Base-by-base conservation (phyloP, 352 stramenopile genomes). In the Globisporangium mamillatum region DNA sequence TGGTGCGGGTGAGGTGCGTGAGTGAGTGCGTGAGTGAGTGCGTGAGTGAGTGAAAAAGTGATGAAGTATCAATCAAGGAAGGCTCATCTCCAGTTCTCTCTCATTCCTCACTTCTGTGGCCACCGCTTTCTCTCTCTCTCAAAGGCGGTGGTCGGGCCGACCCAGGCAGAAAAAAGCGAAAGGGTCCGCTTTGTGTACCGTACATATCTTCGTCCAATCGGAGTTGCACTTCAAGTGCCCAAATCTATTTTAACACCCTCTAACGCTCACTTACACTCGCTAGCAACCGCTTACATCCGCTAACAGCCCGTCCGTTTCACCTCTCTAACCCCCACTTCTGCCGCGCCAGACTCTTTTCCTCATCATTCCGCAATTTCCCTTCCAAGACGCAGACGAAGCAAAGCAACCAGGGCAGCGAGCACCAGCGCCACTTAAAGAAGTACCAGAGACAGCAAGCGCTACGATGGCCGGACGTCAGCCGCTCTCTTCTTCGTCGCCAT, bases 301-400 rank as follows among this genome's bases (percentile, higher is more conserved):
- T 25, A 16, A 58, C 41, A 10, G 8, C 41, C 41, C 9, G 52
- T 27, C 52, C 52, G 52, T 58, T 58, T 58, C 52, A 58, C 8
- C 14, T 32, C 12, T 20, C 18, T 58, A 8, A 7, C 16, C 16
- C 16, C 36, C 10, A 44, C 1, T 44, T 44, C 36, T 44, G 36
- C 36, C 36, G 36, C 41, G 41, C 41, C 41, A 50, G 5, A 50
- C 1, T 58, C 29, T 32, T 32, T 58, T 58, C 29, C 12, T 20
- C 56, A 27, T 27, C 56, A 61, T 61, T 61, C 56, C 22, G 8
- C 18, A 24, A 61, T 61, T 61, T 38, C 14, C 56, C 29, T 22
- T n/a, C 54, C 54, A 60, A 44, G 27, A 14, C 27, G 3, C 54
- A 41, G 25, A 22, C 29, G 29, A 32, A 32, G 29, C 29, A 32